Percentiles rank a stretch among this genome's conserved stretches.
These are phyloP conservation scores for Kluyveromyces nonfermentans DNA, from an alignment of 805 yeast species.

Conservation along the genomic window DNA sequence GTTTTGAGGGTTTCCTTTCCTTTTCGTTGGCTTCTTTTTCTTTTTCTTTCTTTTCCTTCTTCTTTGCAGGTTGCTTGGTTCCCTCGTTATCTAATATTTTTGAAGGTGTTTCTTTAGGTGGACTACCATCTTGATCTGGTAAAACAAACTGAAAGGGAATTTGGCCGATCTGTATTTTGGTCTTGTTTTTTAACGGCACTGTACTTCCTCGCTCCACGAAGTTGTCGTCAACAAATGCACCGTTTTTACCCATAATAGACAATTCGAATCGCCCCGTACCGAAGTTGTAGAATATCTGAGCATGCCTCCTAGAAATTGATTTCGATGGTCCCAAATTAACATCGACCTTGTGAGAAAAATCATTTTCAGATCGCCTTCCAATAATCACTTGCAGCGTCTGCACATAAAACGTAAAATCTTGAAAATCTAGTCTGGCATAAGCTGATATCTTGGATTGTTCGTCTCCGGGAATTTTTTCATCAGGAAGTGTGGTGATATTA, in stretches of 20 bases:
- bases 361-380: slow-evolving; percentile 80
- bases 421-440: slow-evolving; percentile 77
- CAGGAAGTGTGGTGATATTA: not conserved
- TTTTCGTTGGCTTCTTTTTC: slow-evolving; percentile 36
- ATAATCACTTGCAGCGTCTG: slow-evolving; percentile 90
- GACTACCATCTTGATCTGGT: slow-evolving; percentile 49
- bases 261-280: slow-evolving; percentile 93
- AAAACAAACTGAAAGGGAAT: slow-evolving; percentile 80
- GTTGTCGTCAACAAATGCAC: slow-evolving; percentile 89
- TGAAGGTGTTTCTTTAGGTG: slow-evolving; percentile 17
- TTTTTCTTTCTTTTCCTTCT: slow-evolving; percentile 36
- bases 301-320: slow-evolving; percentile 90
- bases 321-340: slow-evolving; percentile 88
- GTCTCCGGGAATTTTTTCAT: slow-evolving; percentile 9
- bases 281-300: slow-evolving; percentile 91
- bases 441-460: slow-evolving; percentile 37
- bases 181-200: slow-evolving; percentile 72
- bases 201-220: slow-evolving; percentile 90
- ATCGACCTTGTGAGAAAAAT: slow-evolving; percentile 65
- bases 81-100: slow-evolving; percentile 1
- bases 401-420: slow-evolving; percentile 86
- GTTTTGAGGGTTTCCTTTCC: slow-evolving; percentile 41
- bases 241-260: slow-evolving; percentile 87
- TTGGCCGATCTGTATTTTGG: slow-evolving; percentile 87
- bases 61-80: slow-evolving; percentile 22